phyloP scores from a whole-genome alignment of 129 eudicot genomes.

The Ambrosia artemisiifolia region DNA sequence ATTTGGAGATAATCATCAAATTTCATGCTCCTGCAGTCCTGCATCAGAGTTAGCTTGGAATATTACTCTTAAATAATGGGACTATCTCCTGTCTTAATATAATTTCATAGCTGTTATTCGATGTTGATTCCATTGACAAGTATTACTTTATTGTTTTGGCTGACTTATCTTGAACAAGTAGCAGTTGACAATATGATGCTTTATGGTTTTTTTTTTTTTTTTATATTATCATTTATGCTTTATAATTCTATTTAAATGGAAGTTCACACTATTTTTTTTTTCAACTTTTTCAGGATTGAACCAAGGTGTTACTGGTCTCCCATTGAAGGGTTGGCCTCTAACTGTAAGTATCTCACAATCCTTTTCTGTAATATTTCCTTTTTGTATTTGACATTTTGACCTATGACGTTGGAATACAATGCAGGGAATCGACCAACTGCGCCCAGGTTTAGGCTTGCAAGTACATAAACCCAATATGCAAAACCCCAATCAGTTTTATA shows the following conservation, averaged over 20 bases:
- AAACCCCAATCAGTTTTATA: slow-evolving; percentile 75
- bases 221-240: too few relatives aligned
- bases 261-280: background rate
- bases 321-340: slow-evolving; percentile 96
- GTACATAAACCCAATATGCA: slow-evolving; percentile 75
- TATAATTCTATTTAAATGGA: background rate
- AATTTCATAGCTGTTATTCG: background rate
- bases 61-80: background rate
- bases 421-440: slow-evolving; percentile 87
- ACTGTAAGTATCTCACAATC: slow-evolving; percentile 56
- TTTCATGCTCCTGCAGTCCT: too few relatives aligned
- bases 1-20: too few relatives aligned
- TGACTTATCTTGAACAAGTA: background rate
- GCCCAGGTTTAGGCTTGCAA: slow-evolving; percentile 68
- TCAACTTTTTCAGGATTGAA: slow-evolving; percentile 50
- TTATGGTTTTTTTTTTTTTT: too few relatives aligned
- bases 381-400: slow-evolving; percentile 11
- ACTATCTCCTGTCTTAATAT: slow-evolving; percentile 1
- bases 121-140: background rate
- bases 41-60: background rate
- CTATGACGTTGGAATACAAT: slow-evolving; percentile 10
- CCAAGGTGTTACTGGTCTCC: slow-evolving; percentile 84
- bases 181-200: background rate
- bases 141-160: background rate
- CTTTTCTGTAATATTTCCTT: slow-evolving; percentile 1